These are phyloP conservation scores for Lichenothelia convexa DNA, from an alignment of 495 filamentous ascomycete genomes.

Conservation along the genomic window DNA sequence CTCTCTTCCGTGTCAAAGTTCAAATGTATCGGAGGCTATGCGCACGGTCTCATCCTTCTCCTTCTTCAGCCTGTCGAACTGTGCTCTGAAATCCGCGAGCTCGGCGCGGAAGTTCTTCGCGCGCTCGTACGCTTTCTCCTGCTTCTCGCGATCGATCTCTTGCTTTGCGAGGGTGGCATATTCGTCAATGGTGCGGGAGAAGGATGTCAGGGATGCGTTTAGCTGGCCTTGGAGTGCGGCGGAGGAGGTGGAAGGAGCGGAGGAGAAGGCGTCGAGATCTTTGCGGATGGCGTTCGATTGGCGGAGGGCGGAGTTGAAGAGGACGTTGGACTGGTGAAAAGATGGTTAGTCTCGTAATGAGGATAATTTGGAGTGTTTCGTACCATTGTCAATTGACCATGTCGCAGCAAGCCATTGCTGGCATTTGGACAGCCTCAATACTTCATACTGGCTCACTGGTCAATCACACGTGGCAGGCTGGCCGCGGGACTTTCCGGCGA, in stretches of 20 bases:
- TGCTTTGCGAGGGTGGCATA: constrained; percentile 72
- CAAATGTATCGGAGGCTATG: too few relatives aligned
- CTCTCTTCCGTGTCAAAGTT: neutral
- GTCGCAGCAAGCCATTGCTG: too few relatives aligned
- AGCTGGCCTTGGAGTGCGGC: constrained; percentile 59
- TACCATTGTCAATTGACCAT: too few relatives aligned
- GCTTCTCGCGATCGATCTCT: constrained; percentile 71
- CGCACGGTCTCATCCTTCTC: constrained; percentile 62
- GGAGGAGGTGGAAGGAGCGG: constrained; percentile 39
- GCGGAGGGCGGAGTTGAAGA: constrained; percentile 91
- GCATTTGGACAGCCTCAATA: too few relatives aligned
- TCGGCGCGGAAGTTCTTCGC: constrained; percentile 73
- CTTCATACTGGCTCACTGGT: too few relatives aligned
- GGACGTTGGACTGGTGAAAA: constrained; percentile 43
- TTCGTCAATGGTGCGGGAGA: constrained; percentile 83
- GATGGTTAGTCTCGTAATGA: too few relatives aligned
- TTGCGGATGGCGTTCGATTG: constrained; percentile 75
- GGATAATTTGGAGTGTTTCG: too few relatives aligned
- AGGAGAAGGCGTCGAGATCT: constrained; percentile 58
- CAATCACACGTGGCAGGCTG: too few relatives aligned
- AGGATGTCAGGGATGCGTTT: constrained; percentile 70
- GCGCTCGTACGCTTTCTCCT: constrained; percentile 75
- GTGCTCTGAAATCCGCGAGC: constrained; percentile 55
- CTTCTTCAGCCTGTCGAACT: constrained; percentile 58
- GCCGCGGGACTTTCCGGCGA: too few relatives aligned